Evolutionary conservation across 306 rosid species (phyloP).

Genomic region (Sophora flavescens): DNA sequence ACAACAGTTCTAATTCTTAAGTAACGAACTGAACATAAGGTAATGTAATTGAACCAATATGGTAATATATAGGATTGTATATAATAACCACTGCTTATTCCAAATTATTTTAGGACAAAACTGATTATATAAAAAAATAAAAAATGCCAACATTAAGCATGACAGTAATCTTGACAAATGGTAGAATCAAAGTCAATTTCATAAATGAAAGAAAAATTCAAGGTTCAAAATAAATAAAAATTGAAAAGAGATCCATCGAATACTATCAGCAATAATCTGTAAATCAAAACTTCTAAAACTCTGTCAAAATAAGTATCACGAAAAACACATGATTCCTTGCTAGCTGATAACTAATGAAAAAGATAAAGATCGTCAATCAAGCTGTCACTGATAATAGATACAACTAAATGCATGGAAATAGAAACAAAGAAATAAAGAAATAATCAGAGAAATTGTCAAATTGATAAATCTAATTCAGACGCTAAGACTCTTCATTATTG

Average conservation of each 20-base stretch:
- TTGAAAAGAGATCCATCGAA: not conserved
- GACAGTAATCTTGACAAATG: not conserved
- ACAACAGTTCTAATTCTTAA: constrained; percentile 27
- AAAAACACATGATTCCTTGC: not conserved
- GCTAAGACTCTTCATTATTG: not conserved
- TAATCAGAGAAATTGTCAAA: not conserved
- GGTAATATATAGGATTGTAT: constrained; percentile 3
- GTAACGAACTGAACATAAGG: not conserved
- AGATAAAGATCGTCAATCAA: not conserved
- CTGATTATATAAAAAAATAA: not conserved
- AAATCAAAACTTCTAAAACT: constrained; percentile 35
- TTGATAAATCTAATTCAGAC: constrained; percentile 7
- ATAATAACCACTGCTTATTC: constrained; percentile 4
- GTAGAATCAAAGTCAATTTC: constrained; percentile 12
- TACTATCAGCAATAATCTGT: not conserved
- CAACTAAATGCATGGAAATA: constrained; percentile 3
- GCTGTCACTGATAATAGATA: not conserved
- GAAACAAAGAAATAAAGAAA: not conserved
- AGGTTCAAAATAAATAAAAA: not conserved
- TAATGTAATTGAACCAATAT: constrained; percentile 15
- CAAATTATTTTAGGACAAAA: constrained; percentile 21
- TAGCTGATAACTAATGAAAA: not conserved
- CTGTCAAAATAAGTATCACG: constrained; percentile 26
- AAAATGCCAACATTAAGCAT: constrained; percentile 20
- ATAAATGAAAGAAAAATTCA: not conserved